phyloP scores from a whole-genome alignment of 228 moss, liverwort and hornwort genomes.

The Sphagnum fallax region DNA sequence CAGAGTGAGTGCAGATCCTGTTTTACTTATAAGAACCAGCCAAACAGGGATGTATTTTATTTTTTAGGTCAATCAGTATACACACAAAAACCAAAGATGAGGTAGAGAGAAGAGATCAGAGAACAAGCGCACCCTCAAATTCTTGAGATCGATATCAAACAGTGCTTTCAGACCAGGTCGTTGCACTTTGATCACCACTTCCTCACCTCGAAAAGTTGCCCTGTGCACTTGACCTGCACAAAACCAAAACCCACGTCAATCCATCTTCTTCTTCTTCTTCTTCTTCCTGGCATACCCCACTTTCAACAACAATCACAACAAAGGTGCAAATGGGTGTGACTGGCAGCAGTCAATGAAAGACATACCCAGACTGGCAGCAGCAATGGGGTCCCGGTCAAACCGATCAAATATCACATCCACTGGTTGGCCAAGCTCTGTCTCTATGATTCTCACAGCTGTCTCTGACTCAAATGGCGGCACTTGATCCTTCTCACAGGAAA shows the following conservation, averaged over 20 bases:
- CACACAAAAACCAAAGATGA: too few relatives aligned
- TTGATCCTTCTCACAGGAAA: constrained; percentile 54
- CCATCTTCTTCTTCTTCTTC: background rate
- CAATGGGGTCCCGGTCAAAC: constrained; percentile 94
- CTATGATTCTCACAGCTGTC: constrained; percentile 73
- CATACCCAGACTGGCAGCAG: constrained; percentile 96
- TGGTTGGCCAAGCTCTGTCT: constrained; percentile 77
- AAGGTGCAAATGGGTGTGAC: background rate
- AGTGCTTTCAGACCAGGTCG: constrained; percentile 97
- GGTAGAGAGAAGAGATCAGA: too few relatives aligned
- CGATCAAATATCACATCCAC: constrained; percentile 75
- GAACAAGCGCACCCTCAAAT: constrained; percentile 62
- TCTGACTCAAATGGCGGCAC: constrained; percentile 96
- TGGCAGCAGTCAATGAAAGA: background rate
- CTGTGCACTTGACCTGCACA: constrained; percentile 92
- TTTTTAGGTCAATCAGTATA: too few relatives aligned
- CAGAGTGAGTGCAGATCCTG: too few relatives aligned
- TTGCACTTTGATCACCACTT: constrained; percentile 92
- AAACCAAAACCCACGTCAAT: constrained; percentile 7
- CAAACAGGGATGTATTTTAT: too few relatives aligned
- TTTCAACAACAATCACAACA: background rate
- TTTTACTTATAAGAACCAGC: too few relatives aligned
- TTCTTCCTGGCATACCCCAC: too few relatives aligned
- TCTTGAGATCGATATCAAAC: constrained; percentile 96
- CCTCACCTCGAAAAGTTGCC: constrained; percentile 77